Percentiles rank a stretch among this genome's conserved stretches.
Conservation (phyloP, 106 monocot genomes). For the Chionographis japonica region DNA sequence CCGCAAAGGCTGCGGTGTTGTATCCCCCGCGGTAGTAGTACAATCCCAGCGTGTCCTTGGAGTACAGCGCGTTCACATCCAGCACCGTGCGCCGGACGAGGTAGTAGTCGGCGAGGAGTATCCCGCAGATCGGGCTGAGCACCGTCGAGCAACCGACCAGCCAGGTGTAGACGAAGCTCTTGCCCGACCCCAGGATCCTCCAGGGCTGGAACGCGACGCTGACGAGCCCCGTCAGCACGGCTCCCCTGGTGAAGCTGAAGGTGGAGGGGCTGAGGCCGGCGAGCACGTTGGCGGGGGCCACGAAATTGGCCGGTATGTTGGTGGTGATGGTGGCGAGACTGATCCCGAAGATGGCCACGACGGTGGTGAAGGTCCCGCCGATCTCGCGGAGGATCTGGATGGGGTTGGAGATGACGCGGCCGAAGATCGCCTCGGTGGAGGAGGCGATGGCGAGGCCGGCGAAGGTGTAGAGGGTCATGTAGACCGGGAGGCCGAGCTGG, state of each 20-base stretch:
- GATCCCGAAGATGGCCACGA: conserved; percentile 26
- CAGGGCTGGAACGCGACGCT: conserved; percentile 27
- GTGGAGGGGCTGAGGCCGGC: conserved; percentile 29
- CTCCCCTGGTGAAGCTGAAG: conserved; percentile 26
- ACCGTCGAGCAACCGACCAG: conserved; percentile 23
- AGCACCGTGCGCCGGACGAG: conserved; percentile 14
- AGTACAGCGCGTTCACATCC: conserved; percentile 16
- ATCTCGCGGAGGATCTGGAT: conserved; percentile 31
- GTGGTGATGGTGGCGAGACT: conserved; percentile 35
- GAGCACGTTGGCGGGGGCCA: conserved; percentile 42
- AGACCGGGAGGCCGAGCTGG: conserved; percentile 20
- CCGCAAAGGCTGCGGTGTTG: conserved; percentile 18
- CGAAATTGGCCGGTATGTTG: conserved; percentile 56
- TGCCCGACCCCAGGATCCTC: conserved; percentile 24
- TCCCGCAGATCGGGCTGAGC: conserved; percentile 16
- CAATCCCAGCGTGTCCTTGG: neutral
- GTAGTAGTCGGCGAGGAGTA: conserved; percentile 37
- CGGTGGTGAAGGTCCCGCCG: neutral
- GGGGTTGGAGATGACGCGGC: conserved; percentile 35
- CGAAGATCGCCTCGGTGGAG: conserved; percentile 35
- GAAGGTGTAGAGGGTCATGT: conserved; percentile 30
- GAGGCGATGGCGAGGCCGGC: conserved; percentile 45
- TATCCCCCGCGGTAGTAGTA: conserved; percentile 26
- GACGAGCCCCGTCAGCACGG: neutral
- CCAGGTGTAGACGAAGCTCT: conserved; percentile 32